Evolutionary conservation across 2,329 filamentous ascomycete species (phyloP), one percentile per base, ranked within the genome.

Genomic region (Monosporascus cannonballus): DNA sequence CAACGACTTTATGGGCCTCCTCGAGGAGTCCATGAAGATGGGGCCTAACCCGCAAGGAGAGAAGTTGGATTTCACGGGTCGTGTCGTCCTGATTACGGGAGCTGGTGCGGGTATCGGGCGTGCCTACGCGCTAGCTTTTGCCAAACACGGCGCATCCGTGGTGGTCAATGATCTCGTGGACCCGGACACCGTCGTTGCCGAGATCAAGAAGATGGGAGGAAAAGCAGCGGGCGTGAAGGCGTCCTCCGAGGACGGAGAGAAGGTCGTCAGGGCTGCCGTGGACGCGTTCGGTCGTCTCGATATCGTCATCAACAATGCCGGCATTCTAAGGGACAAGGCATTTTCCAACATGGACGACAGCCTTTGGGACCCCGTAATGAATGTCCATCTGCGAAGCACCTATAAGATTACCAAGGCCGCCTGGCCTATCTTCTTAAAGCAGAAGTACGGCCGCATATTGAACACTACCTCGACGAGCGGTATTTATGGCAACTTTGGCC

Each of bases 401-500:
- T 99, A 96, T 78, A 96, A 96, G 77, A 84, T 93, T 60, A 93
- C 90, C 68, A 96, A 96, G 82, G 94, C 94, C 56, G 94, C 94
- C 20, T 99, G 93, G 91, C 94, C 94, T 49, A 89, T 95, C 73
- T 89, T 99, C 79, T 80, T 97, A 50, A 96, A 96, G 81, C 94
- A 99, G 73, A 97, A 96, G 80, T 99, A 96, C 67, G 94, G 94
- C 61, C 90, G 94, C 65, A 85, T 99, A 56, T 80, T 99, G 67
- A 99, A 99, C 80, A 99, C 94, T 47, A 94, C 94, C 41, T 96
- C 90, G 37, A 97, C 94, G 48, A 95, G 89, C 64, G 94, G 94
- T 73, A 96, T 99, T 72, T 99, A 99, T 70, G 94, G 94, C 63
- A 99, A 96, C 81, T 99, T 99, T 70, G 94, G 94, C 58, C 94